Conservation (phyloP, 1,139 yeast genomes). For the Scheffersomyces stambukii region DNA sequence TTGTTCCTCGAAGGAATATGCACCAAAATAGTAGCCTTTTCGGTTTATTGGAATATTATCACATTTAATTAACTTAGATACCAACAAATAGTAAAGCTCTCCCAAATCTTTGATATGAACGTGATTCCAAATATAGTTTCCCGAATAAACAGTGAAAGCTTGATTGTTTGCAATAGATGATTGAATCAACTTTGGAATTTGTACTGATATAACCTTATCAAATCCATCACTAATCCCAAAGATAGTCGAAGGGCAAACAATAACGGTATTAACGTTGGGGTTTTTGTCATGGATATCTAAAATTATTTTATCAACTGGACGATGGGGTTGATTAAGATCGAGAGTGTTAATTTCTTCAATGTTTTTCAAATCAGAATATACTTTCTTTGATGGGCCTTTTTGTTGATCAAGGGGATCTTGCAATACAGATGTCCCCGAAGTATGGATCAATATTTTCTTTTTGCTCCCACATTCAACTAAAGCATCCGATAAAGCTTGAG, state of each 20-base stretch:
- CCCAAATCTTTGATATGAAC: conserved; percentile 36
- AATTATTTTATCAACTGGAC: conserved; percentile 31
- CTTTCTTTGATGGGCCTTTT: conserved; percentile 17
- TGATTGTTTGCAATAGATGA: conserved; percentile 20
- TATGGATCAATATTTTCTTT: conserved; percentile 30
- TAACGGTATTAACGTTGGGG: conserved; percentile 18
- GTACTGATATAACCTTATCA: conserved; percentile 26
- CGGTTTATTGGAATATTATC: conserved; percentile 25
- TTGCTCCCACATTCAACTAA: conserved; percentile 15
- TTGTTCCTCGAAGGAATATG: no score
- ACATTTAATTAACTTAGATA: conserved; percentile 17
- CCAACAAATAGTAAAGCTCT: conserved; percentile 22
- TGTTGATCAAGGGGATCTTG: conserved; percentile 22
- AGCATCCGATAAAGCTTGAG: conserved; percentile 18
- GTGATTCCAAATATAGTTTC: conserved; percentile 34
- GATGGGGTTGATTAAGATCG: conserved; percentile 29
- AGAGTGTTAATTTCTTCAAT: conserved; percentile 27
- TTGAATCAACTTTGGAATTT: conserved; percentile 25
- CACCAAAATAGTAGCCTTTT: conserved; percentile 35
- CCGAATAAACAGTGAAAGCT: conserved; percentile 27
- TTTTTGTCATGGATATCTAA: conserved; percentile 23
- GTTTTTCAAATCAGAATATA: conserved; percentile 28
- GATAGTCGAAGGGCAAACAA: conserved; percentile 22
- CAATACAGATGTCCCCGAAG: conserved; percentile 35
- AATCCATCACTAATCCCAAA: conserved; percentile 28